These are phyloP conservation scores for Globisporangium barbulae DNA, from an alignment of 352 stramenopile genomes.

Conservation along the genomic window DNA sequence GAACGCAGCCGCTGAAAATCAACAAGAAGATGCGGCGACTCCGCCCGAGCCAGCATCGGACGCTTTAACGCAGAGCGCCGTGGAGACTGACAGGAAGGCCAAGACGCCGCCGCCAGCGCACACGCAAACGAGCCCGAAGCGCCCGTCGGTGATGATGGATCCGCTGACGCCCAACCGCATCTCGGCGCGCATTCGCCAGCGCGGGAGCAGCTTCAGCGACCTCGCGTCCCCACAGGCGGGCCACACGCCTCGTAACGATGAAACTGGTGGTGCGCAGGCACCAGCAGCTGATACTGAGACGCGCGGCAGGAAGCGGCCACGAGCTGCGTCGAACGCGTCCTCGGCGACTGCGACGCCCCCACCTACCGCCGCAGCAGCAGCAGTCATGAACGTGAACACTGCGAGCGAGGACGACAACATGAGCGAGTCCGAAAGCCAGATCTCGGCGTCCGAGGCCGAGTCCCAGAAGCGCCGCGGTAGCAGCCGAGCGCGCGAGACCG, in stretches of 20 bases:
- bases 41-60: constrained; percentile 6
- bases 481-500: constrained; percentile 13
- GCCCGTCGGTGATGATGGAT: constrained; percentile 8
- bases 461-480: constrained; percentile 23
- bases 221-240: constrained; percentile 24
- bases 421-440: constrained; percentile 59
- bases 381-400: constrained; percentile 11
- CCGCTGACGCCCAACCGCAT: constrained; percentile 42
- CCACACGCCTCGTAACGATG: constrained; percentile 9
- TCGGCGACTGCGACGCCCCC: constrained; percentile 21
- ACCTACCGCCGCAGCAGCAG: neutral
- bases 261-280: neutral
- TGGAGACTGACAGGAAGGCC: neutral
- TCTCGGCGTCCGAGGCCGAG: constrained; percentile 51
- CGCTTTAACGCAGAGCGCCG: neutral
- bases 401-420: constrained; percentile 36
- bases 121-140: constrained; percentile 16
- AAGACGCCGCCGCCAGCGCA: constrained; percentile 8
- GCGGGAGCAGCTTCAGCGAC: constrained; percentile 43
- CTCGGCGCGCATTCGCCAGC: constrained; percentile 49
- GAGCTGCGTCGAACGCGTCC: constrained; percentile 18
- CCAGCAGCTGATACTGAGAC: neutral
- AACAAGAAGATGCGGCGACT: neutral
- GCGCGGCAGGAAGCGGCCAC: constrained; percentile 30
- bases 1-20: neutral